phyloP scores from a whole-genome alignment of 2,329 filamentous ascomycete species.

The Seiridium cupressi region DNA sequence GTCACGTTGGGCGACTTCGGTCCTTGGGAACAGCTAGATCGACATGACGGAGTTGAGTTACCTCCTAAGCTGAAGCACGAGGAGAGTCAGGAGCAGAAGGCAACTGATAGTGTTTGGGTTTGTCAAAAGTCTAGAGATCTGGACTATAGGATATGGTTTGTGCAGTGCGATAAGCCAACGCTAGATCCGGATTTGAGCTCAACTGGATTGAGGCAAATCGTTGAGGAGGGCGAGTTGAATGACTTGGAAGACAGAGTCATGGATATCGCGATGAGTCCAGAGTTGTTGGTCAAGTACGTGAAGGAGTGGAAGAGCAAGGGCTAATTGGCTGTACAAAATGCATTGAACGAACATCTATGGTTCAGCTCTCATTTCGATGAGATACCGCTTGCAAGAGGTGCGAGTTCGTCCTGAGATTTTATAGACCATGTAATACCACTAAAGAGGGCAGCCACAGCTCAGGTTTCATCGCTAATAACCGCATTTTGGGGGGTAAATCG shows the following conservation, averaged over 20 bases:
- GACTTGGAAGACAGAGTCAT: conserved; percentile 9
- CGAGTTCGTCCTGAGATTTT: too few relatives aligned
- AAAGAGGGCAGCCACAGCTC: too few relatives aligned
- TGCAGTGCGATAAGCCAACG: not conserved
- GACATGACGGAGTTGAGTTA: not conserved
- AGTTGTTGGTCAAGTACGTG: conserved; percentile 8
- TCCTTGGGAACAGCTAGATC: not conserved
- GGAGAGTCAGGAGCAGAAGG: not conserved
- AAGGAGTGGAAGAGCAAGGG: not conserved
- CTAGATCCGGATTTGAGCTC: conserved; percentile 15
- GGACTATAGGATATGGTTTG: not conserved
- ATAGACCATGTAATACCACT: too few relatives aligned
- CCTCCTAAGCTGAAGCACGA: not conserved
- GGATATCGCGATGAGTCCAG: conserved; percentile 13
- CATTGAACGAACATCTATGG: too few relatives aligned
- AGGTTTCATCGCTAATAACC: too few relatives aligned
- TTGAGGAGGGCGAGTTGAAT: not conserved
- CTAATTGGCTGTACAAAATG: too few relatives aligned
- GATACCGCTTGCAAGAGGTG: too few relatives aligned
- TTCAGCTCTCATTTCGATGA: too few relatives aligned
- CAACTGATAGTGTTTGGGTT: not conserved
- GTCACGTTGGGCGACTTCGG: not conserved
- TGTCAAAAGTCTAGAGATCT: not conserved
- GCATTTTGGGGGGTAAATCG: too few relatives aligned
- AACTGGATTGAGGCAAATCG: conserved; percentile 10